These are phyloP conservation scores for Trichoderma aggressivum DNA, from an alignment of 2,329 filamentous ascomycete species.

Conservation along the genomic window DNA sequence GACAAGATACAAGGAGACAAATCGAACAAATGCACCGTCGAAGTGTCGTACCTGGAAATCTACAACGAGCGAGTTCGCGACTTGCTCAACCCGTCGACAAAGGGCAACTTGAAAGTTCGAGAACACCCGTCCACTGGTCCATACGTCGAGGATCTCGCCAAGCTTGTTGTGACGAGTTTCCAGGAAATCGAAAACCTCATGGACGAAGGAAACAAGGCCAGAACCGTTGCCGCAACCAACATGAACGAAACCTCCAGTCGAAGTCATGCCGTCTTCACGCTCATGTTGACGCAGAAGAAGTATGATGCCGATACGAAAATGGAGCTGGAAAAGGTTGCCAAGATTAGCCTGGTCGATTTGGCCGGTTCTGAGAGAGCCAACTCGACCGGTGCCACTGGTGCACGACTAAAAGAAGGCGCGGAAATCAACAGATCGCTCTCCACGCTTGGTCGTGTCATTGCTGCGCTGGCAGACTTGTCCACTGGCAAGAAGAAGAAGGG, in stretches of 20 bases:
- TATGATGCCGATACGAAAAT: slow-evolving; percentile 90
- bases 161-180: slow-evolving; percentile 89
- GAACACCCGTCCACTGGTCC: slow-evolving; percentile 97
- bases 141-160: slow-evolving; percentile 96
- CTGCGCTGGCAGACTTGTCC: slow-evolving; percentile 86
- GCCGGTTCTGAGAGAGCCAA: slow-evolving; percentile 95
- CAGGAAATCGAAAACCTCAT: slow-evolving; percentile 95
- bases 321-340: slow-evolving; percentile 96
- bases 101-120: slow-evolving; percentile 93
- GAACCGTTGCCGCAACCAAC: slow-evolving; percentile 96
- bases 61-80: slow-evolving; percentile 98
- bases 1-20: slow-evolving; percentile 65
- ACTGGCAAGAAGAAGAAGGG: slow-evolving; percentile 78
- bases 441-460: slow-evolving; percentile 95
- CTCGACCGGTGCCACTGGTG: slow-evolving; percentile 95
- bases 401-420: slow-evolving; percentile 91
- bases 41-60: slow-evolving; percentile 98
- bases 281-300: slow-evolving; percentile 92
- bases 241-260: slow-evolving; percentile 99
- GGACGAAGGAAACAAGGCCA: slow-evolving; percentile 98
- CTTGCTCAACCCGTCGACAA: slow-evolving; percentile 89
- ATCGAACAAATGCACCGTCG: slow-evolving; percentile 82
- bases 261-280: slow-evolving; percentile 96
- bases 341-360: slow-evolving; percentile 96
- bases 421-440: slow-evolving; percentile 98